Percentiles rank a stretch among this genome's conserved stretches.
These are phyloP conservation scores for Discostella stelligera DNA, from an alignment of 352 stramenopile species.

Conservation along the genomic window DNA sequence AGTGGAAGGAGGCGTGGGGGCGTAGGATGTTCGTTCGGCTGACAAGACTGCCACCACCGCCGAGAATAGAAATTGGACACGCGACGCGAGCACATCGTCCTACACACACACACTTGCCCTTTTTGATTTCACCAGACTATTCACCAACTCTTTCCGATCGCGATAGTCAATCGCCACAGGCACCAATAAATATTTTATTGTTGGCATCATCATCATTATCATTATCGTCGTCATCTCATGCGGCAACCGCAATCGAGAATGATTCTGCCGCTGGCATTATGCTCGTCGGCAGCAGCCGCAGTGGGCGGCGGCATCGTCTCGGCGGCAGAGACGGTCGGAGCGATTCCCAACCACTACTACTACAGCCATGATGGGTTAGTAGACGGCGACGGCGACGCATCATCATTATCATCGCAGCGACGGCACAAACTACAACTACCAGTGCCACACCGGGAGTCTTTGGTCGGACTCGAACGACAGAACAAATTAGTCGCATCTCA, in stretches of 20 bases:
- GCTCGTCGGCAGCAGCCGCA: neutral
- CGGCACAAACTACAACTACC: neutral
- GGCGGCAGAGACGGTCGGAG: neutral
- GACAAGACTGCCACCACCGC: too few species aligned
- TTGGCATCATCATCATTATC: neutral
- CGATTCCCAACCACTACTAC: neutral
- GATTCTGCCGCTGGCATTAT: neutral
- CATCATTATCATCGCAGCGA: neutral
- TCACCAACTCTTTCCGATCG: too few species aligned
- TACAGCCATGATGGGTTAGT: neutral
- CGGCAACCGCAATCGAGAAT: neutral
- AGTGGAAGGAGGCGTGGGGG: too few species aligned
- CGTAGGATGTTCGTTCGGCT: too few species aligned
- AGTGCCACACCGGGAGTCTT: too few species aligned
- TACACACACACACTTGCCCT: neutral
- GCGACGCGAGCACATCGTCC: too few species aligned
- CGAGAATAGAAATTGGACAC: too few species aligned
- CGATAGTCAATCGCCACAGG: neutral
- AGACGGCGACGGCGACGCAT: neutral
- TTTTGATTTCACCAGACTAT: neutral
- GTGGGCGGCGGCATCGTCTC: neutral
- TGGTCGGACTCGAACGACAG: too few species aligned
- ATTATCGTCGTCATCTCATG: neutral
- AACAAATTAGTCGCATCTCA: too few species aligned
- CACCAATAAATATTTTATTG: neutral